Evolutionary conservation across 257 asterid genomes (phyloP), one percentile per base, ranked within the genome.

Genomic region (Solanum neorickii): DNA sequence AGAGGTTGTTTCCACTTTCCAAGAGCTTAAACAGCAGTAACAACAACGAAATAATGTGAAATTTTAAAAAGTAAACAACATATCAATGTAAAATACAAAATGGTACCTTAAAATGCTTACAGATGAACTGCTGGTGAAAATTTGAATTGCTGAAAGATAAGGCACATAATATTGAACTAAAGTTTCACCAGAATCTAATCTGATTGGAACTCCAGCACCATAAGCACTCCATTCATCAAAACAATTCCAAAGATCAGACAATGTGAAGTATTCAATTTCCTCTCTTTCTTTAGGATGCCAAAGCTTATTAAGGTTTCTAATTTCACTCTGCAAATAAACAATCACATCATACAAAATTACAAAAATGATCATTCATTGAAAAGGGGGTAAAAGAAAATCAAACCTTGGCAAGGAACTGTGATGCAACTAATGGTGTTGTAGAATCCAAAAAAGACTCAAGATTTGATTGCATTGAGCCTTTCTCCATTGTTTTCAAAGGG

Each of bases 161-260:
- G 99, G 99, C 65, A 94, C 98, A 88, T 94, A 95, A 90, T 95
- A 97, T 87, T 95, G 99, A 68, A 94, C 87, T 47, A 94, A 87
- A 66, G 92, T 92, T 87, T 93, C 97, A 86, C 95, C 98, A 87
- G 90, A 92, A 29, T 92, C 96, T 14, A 98, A 92, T 33, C 86
- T 49, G 56, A 97, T 89, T 6, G 98, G 97, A 86, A 95, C 97
- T 20, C 99, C 98, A 59, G 93, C 96, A 9, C 99, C 99, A 91
- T 94, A 97, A n/a, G 95, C 98, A 93, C 99, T 97, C 94, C 97
- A 94, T 94, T 97, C 98, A 91, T 92, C 96, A 90, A 90, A 95
- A 60, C 94, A 89, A 70, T 92, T 93, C 99, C 99, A 95, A 82
- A 97, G 96, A 91, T 95, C 99, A 91, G 94, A 90, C 74, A 97